A percentile compares a stretch with the other conserved stretches of the same genome.
These are phyloP conservation scores for Trametes maxima DNA, from an alignment of 768 basidiomycete genomes.

Conservation along the genomic window DNA sequence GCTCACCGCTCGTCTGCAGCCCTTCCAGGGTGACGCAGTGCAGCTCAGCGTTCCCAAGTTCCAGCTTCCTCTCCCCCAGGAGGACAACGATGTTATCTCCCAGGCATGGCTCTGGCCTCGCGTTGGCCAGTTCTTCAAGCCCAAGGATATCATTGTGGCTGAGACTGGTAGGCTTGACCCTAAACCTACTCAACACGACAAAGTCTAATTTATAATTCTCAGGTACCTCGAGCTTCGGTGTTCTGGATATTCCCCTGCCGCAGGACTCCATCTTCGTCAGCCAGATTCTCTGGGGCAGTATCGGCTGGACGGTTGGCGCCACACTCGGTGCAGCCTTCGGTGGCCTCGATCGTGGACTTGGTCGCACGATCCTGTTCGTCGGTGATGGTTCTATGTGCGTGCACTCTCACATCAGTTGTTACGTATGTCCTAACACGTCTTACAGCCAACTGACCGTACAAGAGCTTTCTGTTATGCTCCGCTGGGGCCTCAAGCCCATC, in stretches of 20 bases:
- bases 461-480: conserved; percentile 85
- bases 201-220: no score
- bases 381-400: conserved; percentile 82
- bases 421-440: conserved; percentile 1
- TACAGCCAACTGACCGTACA: conserved; percentile 76
- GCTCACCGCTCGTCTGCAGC: conserved; percentile 56
- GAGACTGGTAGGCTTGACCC: conserved; percentile 59
- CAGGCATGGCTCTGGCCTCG: conserved; percentile 89
- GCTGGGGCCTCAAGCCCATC: conserved; percentile 72
- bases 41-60: conserved; percentile 49
- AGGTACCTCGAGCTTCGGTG: conserved; percentile 83
- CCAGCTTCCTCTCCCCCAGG: conserved; percentile 48
- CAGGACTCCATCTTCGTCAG: conserved; percentile 63
- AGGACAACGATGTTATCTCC: conserved; percentile 56
- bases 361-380: conserved; percentile 79
- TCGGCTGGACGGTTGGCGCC: conserved; percentile 86
- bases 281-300: conserved; percentile 90
- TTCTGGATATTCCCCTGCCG: conserved; percentile 80
- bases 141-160: conserved; percentile 76
- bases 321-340: conserved; percentile 82
- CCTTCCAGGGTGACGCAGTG: conserved; percentile 42
- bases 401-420: conserved; percentile 5
- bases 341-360: conserved; percentile 60
- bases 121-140: conserved; percentile 67
- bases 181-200: no score